Base-by-base conservation (phyloP, 768 basidiomycete genomes). In the Lepiota venenata region DNA sequence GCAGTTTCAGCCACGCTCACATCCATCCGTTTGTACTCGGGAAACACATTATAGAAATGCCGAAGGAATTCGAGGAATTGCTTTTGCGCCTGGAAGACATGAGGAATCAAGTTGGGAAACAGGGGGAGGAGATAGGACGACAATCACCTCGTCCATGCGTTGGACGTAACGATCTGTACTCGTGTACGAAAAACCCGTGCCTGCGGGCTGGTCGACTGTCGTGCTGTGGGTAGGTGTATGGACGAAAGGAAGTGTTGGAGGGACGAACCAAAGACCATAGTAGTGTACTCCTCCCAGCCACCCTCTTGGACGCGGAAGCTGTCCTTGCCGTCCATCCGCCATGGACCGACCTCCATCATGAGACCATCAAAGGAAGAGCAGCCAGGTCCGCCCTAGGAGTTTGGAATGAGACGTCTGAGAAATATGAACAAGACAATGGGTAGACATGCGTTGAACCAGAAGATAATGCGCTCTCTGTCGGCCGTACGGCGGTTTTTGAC, bases 301-400 rank as follows among this genome's bases (percentile, higher is more conserved):
- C 94, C 93, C 58, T 93, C 86, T 8, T 82, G 74, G 16, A 83
- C 78, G 61, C 80, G 81, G 57, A 95, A 79, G 3, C 86, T 81
- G 52, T 89, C 85, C 14, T 83, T 73, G 2, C 83, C 80, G 62
- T 92, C 88, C 69, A 87, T 71, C 59, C 81, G 81, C 83, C 93
- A 96, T 3, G 96, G 95, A 0, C 96, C 96, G n/a, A 95, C 78
- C 63, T 98, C 96, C 93, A 98, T 95, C 87, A 98, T 88, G 15
- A 94, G 78, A 2, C 96, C 96, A 62, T 98, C 96, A 65, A 98
- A 98, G 1, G 91, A 93, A 0, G 94, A 97, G 68, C 97, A 98
- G 25, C 97, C 97, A 16, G 96, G 96, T 1, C 96, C 96, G 16
- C 93, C 94, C 92, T 95, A 61, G 16, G 36, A 18, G 38, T 5